Base-by-base conservation (phyloP, 495 filamentous ascomycete species). In the Neurospora sp. region DNA sequence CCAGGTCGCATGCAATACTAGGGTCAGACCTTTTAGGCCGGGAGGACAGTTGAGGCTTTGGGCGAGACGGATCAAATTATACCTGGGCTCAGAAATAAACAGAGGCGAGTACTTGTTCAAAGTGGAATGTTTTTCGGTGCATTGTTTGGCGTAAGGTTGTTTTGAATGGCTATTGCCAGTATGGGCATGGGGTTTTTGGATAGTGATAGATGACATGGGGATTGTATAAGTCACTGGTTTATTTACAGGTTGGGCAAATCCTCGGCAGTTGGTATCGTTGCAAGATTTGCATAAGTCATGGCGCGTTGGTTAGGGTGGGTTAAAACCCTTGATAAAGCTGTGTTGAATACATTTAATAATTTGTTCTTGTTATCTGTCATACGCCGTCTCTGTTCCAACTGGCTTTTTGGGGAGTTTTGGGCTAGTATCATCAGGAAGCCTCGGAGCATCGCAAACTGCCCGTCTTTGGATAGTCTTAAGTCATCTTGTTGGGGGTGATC, bases 1-100 rank as follows among this genome's bases (percentile, higher is more conserved):
- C 74, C 83, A 69, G 75, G 79, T 10, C 72, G 74, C 13, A 75
- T 79, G 79, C 72, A 74, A 74, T 79, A 78, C 39, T 82, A 85
- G 19, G 82, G 82, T 28, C 82, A 85, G 37, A 82, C 80, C 48
- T 85, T 85, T 40, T 84, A 80, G 73, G 48, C 24, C 5, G 11
- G 48, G 21, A 59, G 24, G 21, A 59, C 48, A 28, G 5, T 59
- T 59, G 11, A 59, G 48, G 11, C 2, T 28, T 59, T 59, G 21
- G 24, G 48, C 21, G 48, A 15, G 21, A 36, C 54, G 4, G 24
- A 62, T 15, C 24, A 31, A 17, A 62, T 62, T 8, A 34, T 4
- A 19, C 34, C 3, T 66, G 54, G 28, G 54, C 4, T 66, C 48
- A 66, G 54, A 36, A 36, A 19, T 7, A 15, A 66, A 62, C 13